Conservation (phyloP, 75 land plant genomes). For the Picea glauca region DNA sequence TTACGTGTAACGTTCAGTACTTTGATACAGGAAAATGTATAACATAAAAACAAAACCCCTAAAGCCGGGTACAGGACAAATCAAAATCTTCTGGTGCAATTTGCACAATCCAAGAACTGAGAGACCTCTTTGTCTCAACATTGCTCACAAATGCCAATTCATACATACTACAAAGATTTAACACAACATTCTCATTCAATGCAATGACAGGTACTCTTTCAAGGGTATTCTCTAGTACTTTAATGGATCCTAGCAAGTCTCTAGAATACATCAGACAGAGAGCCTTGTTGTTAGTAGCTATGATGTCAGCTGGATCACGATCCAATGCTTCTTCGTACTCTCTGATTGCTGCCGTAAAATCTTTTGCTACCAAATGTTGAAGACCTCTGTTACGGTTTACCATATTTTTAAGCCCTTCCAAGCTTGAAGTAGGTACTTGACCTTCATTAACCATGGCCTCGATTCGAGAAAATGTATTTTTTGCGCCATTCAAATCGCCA, state of each 20-base stretch:
- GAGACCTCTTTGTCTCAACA: constrained; percentile 38
- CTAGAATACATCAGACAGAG: constrained; percentile 95
- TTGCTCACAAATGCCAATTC: too few species aligned
- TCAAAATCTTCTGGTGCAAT: constrained; percentile 98
- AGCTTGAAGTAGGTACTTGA: not conserved
- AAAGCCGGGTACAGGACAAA: constrained; percentile 68
- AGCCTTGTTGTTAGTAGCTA: constrained; percentile 91
- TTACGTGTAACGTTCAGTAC: too few species aligned
- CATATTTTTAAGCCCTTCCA: constrained; percentile 48
- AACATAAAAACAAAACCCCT: not conserved
- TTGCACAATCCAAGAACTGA: constrained; percentile 81
- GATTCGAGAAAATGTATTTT: constrained; percentile 38
- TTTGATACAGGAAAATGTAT: not conserved
- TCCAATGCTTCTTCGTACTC: constrained; percentile 87
- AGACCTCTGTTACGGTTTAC: constrained; percentile 72
- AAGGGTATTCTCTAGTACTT: constrained; percentile 69
- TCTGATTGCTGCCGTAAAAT: constrained; percentile 72
- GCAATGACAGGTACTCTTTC: constrained; percentile 68
- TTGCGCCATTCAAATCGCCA: constrained; percentile 79
- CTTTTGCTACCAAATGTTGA: constrained; percentile 67
- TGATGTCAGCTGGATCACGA: constrained; percentile 62
- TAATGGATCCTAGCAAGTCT: constrained; percentile 60
- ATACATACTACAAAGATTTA: constrained; percentile 29
- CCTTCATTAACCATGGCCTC: constrained; percentile 30
- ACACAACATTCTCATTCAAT: constrained; percentile 83